These are phyloP conservation scores for Boletellus ananas DNA, from an alignment of 768 basidiomycete genomes.

Conservation along the genomic window DNA sequence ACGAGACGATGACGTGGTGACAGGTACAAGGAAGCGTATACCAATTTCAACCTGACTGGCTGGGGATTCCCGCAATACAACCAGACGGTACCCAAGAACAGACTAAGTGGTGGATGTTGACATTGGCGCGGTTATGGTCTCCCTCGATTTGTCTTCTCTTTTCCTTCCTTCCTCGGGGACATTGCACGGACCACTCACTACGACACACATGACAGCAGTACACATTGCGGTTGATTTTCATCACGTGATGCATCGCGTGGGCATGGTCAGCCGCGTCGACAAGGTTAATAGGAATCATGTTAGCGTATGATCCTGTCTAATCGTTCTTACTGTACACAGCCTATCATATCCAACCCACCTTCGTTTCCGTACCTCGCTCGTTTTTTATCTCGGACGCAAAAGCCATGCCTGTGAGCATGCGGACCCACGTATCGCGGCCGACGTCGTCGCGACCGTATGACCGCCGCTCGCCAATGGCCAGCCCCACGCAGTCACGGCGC, in stretches of 20 bases:
- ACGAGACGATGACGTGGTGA: neutral
- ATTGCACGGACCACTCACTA: neutral
- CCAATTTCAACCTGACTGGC: constrained; percentile 41
- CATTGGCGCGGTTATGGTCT: constrained; percentile 3
- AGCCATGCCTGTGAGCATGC: constrained; percentile 23
- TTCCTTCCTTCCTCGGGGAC: neutral
- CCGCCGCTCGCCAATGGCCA: constrained; percentile 11
- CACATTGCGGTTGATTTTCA: constrained; percentile 21
- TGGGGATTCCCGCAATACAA: constrained; percentile 41
- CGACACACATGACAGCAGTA: neutral
- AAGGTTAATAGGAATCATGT: constrained; percentile 3
- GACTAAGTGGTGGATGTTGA: constrained; percentile 30
- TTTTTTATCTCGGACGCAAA: neutral
- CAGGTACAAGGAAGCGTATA: constrained; percentile 44
- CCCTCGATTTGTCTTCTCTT: constrained; percentile 1
- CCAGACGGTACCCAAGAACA: constrained; percentile 61
- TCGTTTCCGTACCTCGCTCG: neutral
- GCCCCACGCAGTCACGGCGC: constrained; percentile 1
- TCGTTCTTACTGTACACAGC: constrained; percentile 19
- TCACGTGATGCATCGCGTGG: constrained; percentile 27
- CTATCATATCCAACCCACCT: constrained; percentile 20
- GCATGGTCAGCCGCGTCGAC: constrained; percentile 26
- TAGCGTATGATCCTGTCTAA: constrained; percentile 19
- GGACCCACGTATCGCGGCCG: constrained; percentile 7
- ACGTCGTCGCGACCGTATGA: constrained; percentile 22